A percentile compares a stretch with the other conserved stretches of the same genome.
Evolutionary conservation across 768 basidiomycete genomes (phyloP).

Genomic region (Mycena metata): DNA sequence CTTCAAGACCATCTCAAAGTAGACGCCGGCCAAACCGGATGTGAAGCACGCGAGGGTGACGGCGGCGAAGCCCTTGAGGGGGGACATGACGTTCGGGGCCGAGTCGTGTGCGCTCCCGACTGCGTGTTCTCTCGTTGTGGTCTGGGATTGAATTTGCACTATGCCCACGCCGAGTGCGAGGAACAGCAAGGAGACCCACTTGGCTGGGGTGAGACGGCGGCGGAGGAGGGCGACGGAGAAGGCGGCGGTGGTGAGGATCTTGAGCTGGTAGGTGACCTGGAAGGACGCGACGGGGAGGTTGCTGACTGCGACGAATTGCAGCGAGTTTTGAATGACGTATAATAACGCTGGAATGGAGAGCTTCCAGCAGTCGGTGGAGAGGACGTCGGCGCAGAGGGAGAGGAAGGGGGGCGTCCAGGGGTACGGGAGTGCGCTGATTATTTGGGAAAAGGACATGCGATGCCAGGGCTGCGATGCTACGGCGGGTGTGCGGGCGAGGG

Average conservation of each 20-base stretch:
- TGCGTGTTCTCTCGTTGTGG: constrained; percentile 48
- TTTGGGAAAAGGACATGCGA: constrained; percentile 55
- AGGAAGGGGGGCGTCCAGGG: constrained; percentile 66
- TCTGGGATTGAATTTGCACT: constrained; percentile 87
- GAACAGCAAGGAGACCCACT: constrained; percentile 92
- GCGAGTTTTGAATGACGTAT: constrained; percentile 94
- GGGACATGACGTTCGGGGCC: constrained; percentile 82
- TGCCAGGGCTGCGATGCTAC: constrained; percentile 55
- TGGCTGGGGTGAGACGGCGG: constrained; percentile 74
- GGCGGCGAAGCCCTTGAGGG: constrained; percentile 85
- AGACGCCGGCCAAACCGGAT: constrained; percentile 91
- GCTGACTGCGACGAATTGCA: constrained; percentile 96
- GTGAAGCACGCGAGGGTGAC: constrained; percentile 91
- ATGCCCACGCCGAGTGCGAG: constrained; percentile 94
- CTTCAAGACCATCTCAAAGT: constrained; percentile 95
- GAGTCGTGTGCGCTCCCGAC: constrained; percentile 81
- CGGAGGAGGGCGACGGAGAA: constrained; percentile 90
- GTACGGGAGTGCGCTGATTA: constrained; percentile 53
- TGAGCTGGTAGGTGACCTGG: constrained; percentile 99
- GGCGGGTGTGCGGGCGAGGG: constrained; percentile 67
- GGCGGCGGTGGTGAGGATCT: constrained; percentile 95
- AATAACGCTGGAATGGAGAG: constrained; percentile 96
- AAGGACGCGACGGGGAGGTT: constrained; percentile 98
- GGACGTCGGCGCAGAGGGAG: constrained; percentile 78
- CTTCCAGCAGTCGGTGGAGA: constrained; percentile 96